Evolutionary conservation across 2,329 filamentous ascomycete species (phyloP).

Genomic region (Microsporum audouinii): DNA sequence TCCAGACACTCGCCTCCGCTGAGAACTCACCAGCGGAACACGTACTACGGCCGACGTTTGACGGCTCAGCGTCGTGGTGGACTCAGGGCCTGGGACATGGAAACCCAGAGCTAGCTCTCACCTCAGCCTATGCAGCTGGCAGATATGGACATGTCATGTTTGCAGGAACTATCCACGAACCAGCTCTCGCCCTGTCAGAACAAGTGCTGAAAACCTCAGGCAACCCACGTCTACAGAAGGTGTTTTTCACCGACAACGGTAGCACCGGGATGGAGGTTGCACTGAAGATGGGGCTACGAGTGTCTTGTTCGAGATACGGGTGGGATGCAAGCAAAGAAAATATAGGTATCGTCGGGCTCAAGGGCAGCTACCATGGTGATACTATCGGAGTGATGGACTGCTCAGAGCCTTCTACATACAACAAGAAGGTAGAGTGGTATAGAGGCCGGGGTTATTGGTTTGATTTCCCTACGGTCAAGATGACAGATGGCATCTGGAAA

Average conservation of each 20-base stretch:
- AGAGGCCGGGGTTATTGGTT: constrained; percentile 69
- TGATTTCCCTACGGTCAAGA: constrained; percentile 61
- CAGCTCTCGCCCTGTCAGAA: constrained; percentile 59
- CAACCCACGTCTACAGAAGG: constrained; percentile 56
- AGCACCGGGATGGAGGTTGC: constrained; percentile 77
- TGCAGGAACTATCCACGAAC: constrained; percentile 65
- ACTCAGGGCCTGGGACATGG: constrained; percentile 77
- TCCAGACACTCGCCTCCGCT: constrained; percentile 48
- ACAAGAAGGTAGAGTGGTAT: constrained; percentile 81
- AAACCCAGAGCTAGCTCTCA: constrained; percentile 58
- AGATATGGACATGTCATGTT: constrained; percentile 87
- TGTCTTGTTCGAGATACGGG: constrained; percentile 53
- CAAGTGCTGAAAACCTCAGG: constrained; percentile 47
- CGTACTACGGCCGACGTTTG: constrained; percentile 56
- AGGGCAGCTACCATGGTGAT: constrained; percentile 75
- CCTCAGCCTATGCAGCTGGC: constrained; percentile 69
- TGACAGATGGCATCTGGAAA: constrained; percentile 55
- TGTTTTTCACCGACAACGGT: constrained; percentile 76
- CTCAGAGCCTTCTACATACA: constrained; percentile 64
- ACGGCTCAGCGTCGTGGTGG: constrained; percentile 85
- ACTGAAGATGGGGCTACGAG: constrained; percentile 71
- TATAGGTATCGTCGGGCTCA: constrained; percentile 60
- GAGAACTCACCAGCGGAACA: constrained; percentile 7
- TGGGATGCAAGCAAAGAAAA: constrained; percentile 48
- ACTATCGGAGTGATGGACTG: constrained; percentile 84